Evolutionary conservation across 2,329 filamentous ascomycete genomes (phyloP).

Genomic region (Podosphaera xanthii): DNA sequence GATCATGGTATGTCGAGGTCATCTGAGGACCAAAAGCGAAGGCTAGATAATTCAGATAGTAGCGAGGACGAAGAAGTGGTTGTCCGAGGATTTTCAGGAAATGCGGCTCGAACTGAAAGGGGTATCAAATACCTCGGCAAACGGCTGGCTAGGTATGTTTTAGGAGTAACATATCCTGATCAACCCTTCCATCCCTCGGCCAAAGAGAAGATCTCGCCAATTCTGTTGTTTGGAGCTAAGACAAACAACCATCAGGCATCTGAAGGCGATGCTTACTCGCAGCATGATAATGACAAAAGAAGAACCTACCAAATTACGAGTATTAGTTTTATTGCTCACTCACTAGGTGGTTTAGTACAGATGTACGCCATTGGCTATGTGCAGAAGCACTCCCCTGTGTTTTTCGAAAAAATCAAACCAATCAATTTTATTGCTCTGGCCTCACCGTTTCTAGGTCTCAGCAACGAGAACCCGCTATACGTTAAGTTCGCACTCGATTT

Average conservation of each 20-base stretch:
- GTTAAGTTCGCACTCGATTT: slow-evolving; percentile 94
- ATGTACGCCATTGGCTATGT: slow-evolving; percentile 93
- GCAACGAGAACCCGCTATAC: slow-evolving; percentile 93
- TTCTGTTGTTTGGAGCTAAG: slow-evolving; percentile 19
- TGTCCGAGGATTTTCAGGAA: slow-evolving; percentile 73
- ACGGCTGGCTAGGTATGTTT: slow-evolving; percentile 70
- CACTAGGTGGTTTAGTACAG: slow-evolving; percentile 71
- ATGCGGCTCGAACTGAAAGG: slow-evolving; percentile 74
- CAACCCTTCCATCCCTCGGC: slow-evolving; percentile 58
- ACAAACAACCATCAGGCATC: slow-evolving; percentile 19
- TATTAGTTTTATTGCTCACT: slow-evolving; percentile 88
- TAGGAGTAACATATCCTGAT: slow-evolving; percentile 80
- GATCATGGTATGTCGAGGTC: slow-evolving; percentile 4
- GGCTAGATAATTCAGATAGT: slow-evolving; percentile 10
- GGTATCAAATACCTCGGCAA: slow-evolving; percentile 97
- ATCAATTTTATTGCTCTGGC: slow-evolving; percentile 81
- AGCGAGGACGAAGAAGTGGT: slow-evolving; percentile 56
- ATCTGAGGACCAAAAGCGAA: slow-evolving; percentile 3
- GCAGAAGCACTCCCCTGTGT: slow-evolving; percentile 78
- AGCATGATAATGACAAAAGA: slow-evolving; percentile 30
- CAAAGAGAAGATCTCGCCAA: slow-evolving; percentile 23
- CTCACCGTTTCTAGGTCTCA: slow-evolving; percentile 71
- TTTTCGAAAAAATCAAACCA: slow-evolving; percentile 68
- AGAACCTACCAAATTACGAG: slow-evolving; percentile 68
- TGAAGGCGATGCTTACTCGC: slow-evolving; percentile 28